These are phyloP conservation scores for Leccinum incarnatum DNA, from an alignment of 768 basidiomycete species.

Conservation along the genomic window DNA sequence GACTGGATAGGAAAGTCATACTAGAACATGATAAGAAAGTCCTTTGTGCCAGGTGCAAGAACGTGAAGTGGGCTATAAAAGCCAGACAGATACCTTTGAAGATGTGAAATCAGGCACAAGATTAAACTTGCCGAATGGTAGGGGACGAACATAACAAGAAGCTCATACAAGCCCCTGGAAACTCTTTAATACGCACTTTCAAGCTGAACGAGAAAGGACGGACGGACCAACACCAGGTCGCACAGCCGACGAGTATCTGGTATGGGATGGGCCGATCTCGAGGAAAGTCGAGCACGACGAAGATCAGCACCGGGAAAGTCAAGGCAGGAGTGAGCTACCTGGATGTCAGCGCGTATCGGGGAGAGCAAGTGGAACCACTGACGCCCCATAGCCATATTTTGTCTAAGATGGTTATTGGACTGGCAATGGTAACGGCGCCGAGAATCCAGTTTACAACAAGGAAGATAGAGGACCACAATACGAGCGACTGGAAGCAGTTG, in stretches of 20 bases:
- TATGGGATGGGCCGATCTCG: conserved; percentile 56
- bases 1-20: conserved; percentile 8
- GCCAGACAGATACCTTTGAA: conserved; percentile 42
- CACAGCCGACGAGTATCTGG: conserved; percentile 55
- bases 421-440: conserved; percentile 49
- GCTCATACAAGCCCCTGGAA: conserved; percentile 56
- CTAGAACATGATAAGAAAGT: conserved; percentile 39
- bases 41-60: conserved; percentile 44
- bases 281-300: conserved; percentile 74
- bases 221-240: conserved; percentile 64
- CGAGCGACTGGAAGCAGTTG: conserved; percentile 41
- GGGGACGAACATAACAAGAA: conserved; percentile 43
- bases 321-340: conserved; percentile 53
- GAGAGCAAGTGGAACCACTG: conserved; percentile 23
- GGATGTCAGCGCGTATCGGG: not conserved
- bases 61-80: conserved; percentile 34
- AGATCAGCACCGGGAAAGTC: conserved; percentile 58
- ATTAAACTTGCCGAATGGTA: not conserved
- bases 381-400: conserved; percentile 60
- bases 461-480: conserved; percentile 62
- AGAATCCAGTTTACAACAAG: conserved; percentile 69
- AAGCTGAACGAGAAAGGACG: not conserved
- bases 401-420: conserved; percentile 47
- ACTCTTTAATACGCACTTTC: conserved; percentile 11
- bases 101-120: conserved; percentile 9